phyloP scores from a whole-genome alignment of 2,329 filamentous ascomycete species.

The Colletotrichum destructivum region DNA sequence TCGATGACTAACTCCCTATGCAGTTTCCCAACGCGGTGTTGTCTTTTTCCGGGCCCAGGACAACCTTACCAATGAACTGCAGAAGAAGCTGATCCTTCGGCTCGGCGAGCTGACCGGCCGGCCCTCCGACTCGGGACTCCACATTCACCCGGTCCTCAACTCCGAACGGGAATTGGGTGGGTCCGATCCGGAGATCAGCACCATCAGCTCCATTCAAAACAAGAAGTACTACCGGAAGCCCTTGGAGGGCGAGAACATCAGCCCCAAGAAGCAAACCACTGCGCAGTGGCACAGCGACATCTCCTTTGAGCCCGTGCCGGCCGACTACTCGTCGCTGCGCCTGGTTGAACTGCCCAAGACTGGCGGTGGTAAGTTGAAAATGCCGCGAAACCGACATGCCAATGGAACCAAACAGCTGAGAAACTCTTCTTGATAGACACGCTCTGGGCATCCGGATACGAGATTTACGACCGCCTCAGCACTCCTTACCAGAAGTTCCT shows the following conservation, averaged over 20 bases:
- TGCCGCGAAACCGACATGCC: not conserved
- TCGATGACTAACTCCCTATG: not conserved
- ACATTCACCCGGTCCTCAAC: slow-evolving; percentile 74
- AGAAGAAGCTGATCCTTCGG: slow-evolving; percentile 72
- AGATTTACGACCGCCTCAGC: slow-evolving; percentile 71
- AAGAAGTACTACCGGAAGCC: slow-evolving; percentile 56
- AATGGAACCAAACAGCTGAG: not conserved
- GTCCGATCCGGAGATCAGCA: slow-evolving; percentile 69
- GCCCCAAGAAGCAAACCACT: slow-evolving; percentile 52
- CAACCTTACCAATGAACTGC: slow-evolving; percentile 69
- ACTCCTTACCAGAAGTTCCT: slow-evolving; percentile 66
- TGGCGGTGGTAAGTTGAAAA: slow-evolving; percentile 56
- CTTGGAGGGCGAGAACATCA: slow-evolving; percentile 45
- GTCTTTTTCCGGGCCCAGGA: slow-evolving; percentile 76
- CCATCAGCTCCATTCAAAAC: slow-evolving; percentile 68
- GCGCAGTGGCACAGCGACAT: slow-evolving; percentile 67
- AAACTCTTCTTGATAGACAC: slow-evolving; percentile 59
- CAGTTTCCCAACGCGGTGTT: slow-evolving; percentile 74
- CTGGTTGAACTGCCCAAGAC: slow-evolving; percentile 69
- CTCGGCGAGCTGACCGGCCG: slow-evolving; percentile 74
- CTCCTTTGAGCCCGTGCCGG: slow-evolving; percentile 71
- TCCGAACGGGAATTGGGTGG: slow-evolving; percentile 66
- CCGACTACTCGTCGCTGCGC: slow-evolving; percentile 74
- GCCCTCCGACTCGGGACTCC: slow-evolving; percentile 69
- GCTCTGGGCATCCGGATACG: slow-evolving; percentile 75